These are phyloP conservation scores for Talaromyces stipitatus DNA, from an alignment of 495 filamentous ascomycete species.

Conservation along the genomic window DNA sequence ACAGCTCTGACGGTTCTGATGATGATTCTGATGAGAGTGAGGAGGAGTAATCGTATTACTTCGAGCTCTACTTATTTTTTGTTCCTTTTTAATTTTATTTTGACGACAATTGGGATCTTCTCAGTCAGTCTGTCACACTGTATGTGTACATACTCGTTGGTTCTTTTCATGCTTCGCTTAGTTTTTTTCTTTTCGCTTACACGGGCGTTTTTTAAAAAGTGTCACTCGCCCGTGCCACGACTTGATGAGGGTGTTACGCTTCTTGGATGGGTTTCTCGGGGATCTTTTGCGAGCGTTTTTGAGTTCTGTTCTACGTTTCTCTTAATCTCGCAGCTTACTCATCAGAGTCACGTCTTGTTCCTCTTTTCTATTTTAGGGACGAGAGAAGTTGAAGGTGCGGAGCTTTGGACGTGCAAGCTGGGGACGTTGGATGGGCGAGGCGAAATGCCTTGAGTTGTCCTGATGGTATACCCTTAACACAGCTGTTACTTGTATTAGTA, in stretches of 20 bases:
- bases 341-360: not conserved
- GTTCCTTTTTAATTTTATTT: not conserved
- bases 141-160: not conserved
- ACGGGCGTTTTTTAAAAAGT: slow-evolving; percentile 8
- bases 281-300: slow-evolving; percentile 7
- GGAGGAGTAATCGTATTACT: slow-evolving; percentile 33
- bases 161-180: not conserved
- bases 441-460: not conserved
- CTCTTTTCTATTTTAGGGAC: not conserved
- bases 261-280: not conserved
- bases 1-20: slow-evolving; percentile 43
- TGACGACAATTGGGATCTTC: not conserved
- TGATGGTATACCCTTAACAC: not conserved
- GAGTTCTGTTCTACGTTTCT: not conserved
- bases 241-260: not conserved
- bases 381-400: not conserved
- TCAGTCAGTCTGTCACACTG: not conserved
- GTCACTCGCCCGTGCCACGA: slow-evolving; percentile 16
- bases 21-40: slow-evolving; percentile 50
- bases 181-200: slow-evolving; percentile 5
- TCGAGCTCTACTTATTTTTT: not conserved
- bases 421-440: not conserved
- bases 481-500: slow-evolving; percentile 1
- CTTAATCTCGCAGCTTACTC: not conserved
- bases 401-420: not conserved